Conservation (phyloP, 2,329 filamentous ascomycete genomes). For the Phyllosticta citriasiana region DNA sequence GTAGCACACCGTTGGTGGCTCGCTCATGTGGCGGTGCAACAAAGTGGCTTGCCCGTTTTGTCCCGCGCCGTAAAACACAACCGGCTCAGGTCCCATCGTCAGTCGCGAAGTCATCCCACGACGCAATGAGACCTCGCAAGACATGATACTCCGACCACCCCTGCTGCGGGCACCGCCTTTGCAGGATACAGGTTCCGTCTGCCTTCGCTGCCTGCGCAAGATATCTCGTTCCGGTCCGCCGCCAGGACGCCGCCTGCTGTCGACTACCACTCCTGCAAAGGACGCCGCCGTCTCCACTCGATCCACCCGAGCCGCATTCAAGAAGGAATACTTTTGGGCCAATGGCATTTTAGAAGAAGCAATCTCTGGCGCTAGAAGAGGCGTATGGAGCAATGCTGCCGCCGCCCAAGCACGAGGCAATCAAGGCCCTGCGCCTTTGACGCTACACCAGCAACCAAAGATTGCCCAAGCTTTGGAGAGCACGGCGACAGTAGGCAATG, state of each 20-base stretch:
- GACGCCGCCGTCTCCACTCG: slow-evolving; percentile 21
- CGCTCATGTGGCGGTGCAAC: background rate
- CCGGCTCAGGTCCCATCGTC: background rate
- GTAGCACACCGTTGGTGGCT: background rate
- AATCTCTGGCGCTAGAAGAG: slow-evolving; percentile 19
- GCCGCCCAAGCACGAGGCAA: slow-evolving; percentile 5
- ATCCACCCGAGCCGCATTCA: slow-evolving; percentile 23
- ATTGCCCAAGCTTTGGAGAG: slow-evolving; percentile 10
- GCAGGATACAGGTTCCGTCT: slow-evolving; percentile 22
- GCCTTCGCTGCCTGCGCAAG: slow-evolving; percentile 25
- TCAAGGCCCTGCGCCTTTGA: slow-evolving; percentile 6
- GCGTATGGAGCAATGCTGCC: slow-evolving; percentile 23
- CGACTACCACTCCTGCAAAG: slow-evolving; percentile 18
- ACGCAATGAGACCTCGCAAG: slow-evolving; percentile 16
- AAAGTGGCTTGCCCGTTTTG: background rate
- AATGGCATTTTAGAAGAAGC: slow-evolving; percentile 25
- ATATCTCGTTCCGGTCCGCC: slow-evolving; percentile 15
- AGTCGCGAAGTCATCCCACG: background rate
- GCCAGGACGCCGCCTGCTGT: slow-evolving; percentile 20
- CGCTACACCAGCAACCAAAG: slow-evolving; percentile 8
- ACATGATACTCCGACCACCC: slow-evolving; percentile 28
- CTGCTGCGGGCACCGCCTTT: slow-evolving; percentile 20
- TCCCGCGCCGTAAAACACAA: slow-evolving; percentile 1
- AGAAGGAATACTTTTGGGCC: slow-evolving; percentile 30
- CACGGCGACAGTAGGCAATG: slow-evolving; percentile 12